Evolutionary conservation across 768 basidiomycete genomes (phyloP).

Genomic region (Termitomyces sp.): DNA sequence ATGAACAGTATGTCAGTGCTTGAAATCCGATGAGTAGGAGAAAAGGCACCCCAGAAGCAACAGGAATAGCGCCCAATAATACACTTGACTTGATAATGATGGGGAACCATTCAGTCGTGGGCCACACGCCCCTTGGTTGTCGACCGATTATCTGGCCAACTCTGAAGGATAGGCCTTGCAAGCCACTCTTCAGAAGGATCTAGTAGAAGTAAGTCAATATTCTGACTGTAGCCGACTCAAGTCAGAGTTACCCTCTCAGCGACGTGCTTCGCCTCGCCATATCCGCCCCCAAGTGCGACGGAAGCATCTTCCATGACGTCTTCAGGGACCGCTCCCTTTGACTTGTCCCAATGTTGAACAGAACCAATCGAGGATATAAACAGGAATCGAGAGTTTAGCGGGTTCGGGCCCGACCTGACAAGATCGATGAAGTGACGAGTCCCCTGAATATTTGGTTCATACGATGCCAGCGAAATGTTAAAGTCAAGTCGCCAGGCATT

Average conservation of each 20-base stretch:
- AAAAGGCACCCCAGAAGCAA: conserved; percentile 22
- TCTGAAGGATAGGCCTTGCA: conserved; percentile 28
- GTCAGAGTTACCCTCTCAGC: conserved; percentile 25
- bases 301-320: conserved; percentile 23
- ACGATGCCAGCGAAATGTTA: conserved; percentile 33
- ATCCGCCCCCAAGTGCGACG: conserved; percentile 25
- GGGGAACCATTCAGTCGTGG: conserved; percentile 36
- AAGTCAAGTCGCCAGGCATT: conserved; percentile 42
- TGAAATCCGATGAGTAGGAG: not conserved
- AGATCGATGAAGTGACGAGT: conserved; percentile 29
- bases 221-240: not conserved
- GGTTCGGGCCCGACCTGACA: conserved; percentile 17
- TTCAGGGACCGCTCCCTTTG: conserved; percentile 28
- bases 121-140: conserved; percentile 32
- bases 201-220: conserved; percentile 5
- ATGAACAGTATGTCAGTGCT: not conserved
- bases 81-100: conserved; percentile 33
- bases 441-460: conserved; percentile 32
- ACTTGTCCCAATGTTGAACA: conserved; percentile 17
- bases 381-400: conserved; percentile 18
- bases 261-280: conserved; percentile 32
- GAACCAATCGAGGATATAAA: conserved; percentile 32
- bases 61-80: conserved; percentile 24
- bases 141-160: conserved; percentile 36
- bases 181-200: conserved; percentile 28